Conservation (phyloP, 495 filamentous ascomycete genomes). For the Physcia stellaris region DNA sequence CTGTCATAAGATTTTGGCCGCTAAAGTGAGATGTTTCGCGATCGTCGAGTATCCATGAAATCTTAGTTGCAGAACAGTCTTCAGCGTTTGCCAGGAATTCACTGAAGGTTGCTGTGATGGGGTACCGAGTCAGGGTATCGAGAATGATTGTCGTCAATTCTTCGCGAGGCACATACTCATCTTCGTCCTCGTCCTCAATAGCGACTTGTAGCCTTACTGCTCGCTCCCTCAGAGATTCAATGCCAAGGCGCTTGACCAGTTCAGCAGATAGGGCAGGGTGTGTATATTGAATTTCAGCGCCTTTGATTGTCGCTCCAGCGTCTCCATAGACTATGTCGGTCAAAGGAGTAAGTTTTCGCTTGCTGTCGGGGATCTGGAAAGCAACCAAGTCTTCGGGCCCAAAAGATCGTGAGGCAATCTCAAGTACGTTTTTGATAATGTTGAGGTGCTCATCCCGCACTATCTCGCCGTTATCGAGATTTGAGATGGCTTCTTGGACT, state of each 20-base stretch:
- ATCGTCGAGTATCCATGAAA: slow-evolving; percentile 25
- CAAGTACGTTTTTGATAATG: slow-evolving; percentile 17
- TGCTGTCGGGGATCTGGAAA: slow-evolving; percentile 13
- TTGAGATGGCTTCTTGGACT: slow-evolving; percentile 12
- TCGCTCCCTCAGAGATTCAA: slow-evolving; percentile 17
- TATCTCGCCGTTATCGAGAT: neutral
- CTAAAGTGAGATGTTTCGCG: slow-evolving; percentile 4
- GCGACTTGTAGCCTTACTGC: slow-evolving; percentile 19
- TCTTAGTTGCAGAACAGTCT: slow-evolving; percentile 21
- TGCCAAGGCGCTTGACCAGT: slow-evolving; percentile 13
- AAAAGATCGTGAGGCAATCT: slow-evolving; percentile 12
- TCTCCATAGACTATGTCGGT: slow-evolving; percentile 12
- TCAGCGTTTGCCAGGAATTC: slow-evolving; percentile 34
- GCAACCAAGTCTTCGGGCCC: neutral
- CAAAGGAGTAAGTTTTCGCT: slow-evolving; percentile 3
- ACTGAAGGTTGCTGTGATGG: slow-evolving; percentile 23
- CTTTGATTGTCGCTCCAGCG: slow-evolving; percentile 2
- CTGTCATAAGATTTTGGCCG: slow-evolving; percentile 12
- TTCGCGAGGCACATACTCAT: slow-evolving; percentile 28
- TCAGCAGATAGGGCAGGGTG: slow-evolving; percentile 17
- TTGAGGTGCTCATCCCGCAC: slow-evolving; percentile 10
- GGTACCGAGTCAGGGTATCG: slow-evolving; percentile 27
- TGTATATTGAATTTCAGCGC: slow-evolving; percentile 14
- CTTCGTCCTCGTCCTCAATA: slow-evolving; percentile 18
- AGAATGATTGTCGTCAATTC: slow-evolving; percentile 19